These are phyloP conservation scores for Pseudogymnoascus sp. DNA, from an alignment of 2,329 filamentous ascomycete genomes.

Conservation along the genomic window DNA sequence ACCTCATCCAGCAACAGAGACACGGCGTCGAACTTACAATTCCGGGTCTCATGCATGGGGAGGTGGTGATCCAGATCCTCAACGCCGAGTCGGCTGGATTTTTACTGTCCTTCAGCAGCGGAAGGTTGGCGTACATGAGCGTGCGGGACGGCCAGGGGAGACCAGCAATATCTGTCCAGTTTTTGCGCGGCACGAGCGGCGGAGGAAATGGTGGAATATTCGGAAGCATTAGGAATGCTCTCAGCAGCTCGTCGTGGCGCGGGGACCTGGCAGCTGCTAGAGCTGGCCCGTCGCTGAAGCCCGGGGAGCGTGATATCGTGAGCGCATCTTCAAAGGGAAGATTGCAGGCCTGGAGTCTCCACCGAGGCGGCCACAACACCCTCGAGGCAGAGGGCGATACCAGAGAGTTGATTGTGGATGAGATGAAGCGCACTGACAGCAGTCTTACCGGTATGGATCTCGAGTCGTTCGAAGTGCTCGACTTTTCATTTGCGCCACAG, in stretches of 20 bases:
- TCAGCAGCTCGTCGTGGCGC: constrained; percentile 61
- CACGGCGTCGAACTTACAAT: constrained; percentile 71
- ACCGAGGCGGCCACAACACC: constrained; percentile 77
- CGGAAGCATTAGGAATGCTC: constrained; percentile 69
- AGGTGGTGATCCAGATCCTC: constrained; percentile 68
- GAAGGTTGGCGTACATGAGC: constrained; percentile 77
- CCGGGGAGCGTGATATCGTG: constrained; percentile 79
- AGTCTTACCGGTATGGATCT: constrained; percentile 41
- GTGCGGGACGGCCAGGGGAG: constrained; percentile 82
- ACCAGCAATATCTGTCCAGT: constrained; percentile 69
- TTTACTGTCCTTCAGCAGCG: constrained; percentile 74
- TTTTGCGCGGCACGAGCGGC: constrained; percentile 57
- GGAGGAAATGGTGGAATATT: constrained; percentile 60
- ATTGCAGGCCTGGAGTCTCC: constrained; percentile 80
- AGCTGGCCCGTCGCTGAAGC: constrained; percentile 60
- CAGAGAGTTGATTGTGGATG: constrained; percentile 54
- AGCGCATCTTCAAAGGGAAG: constrained; percentile 70
- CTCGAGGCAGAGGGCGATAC: constrained; percentile 65
- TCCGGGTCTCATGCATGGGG: constrained; percentile 67
- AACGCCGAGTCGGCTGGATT: constrained; percentile 82
- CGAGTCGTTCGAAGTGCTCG: constrained; percentile 64
- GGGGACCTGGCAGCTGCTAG: constrained; percentile 76
- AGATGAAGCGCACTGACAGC: constrained; percentile 50
- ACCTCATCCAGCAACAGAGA: constrained; percentile 73
- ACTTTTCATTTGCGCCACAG: constrained; percentile 64